phyloP scores from a whole-genome alignment of 202 grass and related monocot species.

The Brachypodium distachyon region DNA sequence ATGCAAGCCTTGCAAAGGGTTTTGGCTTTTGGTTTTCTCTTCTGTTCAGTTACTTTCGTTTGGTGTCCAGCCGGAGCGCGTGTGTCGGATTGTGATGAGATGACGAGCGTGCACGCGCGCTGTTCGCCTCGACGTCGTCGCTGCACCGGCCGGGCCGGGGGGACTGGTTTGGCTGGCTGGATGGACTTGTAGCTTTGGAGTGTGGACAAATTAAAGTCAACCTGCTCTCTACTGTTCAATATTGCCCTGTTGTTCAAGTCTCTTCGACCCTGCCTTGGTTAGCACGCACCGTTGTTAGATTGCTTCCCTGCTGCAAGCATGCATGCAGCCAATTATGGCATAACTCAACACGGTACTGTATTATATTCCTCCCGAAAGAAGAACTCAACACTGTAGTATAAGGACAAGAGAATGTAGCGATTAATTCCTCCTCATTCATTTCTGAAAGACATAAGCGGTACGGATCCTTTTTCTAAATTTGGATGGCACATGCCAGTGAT shows the following conservation, averaged over 20 bases:
- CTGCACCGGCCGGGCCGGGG: too few relatives aligned
- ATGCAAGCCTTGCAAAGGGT: neutral
- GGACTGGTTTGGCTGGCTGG: neutral
- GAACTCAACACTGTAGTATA: neutral
- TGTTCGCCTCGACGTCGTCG: conserved; percentile 15
- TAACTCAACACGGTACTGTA: neutral
- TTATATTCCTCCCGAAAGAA: neutral
- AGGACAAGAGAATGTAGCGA: too few relatives aligned
- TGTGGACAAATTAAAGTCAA: conserved; percentile 49
- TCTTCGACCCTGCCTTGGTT: neutral
- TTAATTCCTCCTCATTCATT: too few relatives aligned
- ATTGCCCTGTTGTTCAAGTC: neutral
- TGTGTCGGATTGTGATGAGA: neutral
- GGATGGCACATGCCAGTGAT: too few relatives aligned
- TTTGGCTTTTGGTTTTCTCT: neutral
- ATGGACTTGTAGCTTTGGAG: conserved; percentile 38
- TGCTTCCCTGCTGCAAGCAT: neutral
- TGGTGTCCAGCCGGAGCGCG: neutral
- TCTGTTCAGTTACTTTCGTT: conserved; percentile 17
- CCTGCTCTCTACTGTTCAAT: neutral
- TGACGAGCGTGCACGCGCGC: neutral
- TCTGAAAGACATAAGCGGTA: too few relatives aligned
- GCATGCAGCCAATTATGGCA: too few relatives aligned
- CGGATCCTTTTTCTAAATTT: too few relatives aligned
- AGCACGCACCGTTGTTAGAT: neutral